These are phyloP conservation scores for Candida silvicultrix DNA, from an alignment of 805 yeast species.

Conservation along the genomic window DNA sequence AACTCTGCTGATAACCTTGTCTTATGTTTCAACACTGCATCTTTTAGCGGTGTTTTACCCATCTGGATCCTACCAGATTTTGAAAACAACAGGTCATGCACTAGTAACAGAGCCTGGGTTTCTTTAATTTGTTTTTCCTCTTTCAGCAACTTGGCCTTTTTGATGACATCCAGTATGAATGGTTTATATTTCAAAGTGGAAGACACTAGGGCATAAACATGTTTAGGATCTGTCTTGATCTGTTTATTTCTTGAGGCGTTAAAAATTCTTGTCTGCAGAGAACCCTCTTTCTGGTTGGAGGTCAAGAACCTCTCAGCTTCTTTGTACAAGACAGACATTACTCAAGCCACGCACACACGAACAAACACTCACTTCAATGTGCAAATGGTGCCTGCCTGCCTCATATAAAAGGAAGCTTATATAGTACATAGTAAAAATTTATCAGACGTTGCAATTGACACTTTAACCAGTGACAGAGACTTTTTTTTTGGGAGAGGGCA, in stretches of 20 bases:
- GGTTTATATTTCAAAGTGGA: constrained; percentile 71
- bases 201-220: constrained; percentile 75
- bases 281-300: constrained; percentile 39
- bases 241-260: constrained; percentile 39
- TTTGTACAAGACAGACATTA: constrained; percentile 28
- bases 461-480: background rate
- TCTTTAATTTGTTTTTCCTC: constrained; percentile 46
- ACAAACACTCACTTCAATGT: too few relatives aligned
- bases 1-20: constrained; percentile 80
- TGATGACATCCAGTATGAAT: constrained; percentile 55
- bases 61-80: constrained; percentile 78
- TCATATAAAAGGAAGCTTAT: too few relatives aligned
- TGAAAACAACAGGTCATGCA: constrained; percentile 76
- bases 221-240: constrained; percentile 69
- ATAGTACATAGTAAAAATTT: background rate
- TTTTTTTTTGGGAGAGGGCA: too few relatives aligned
- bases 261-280: constrained; percentile 47
- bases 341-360: too few relatives aligned
- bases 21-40: constrained; percentile 69
- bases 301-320: constrained; percentile 27
- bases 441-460: background rate
- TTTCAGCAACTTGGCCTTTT: constrained; percentile 58
- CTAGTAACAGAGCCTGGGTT: constrained; percentile 54
- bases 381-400: too few relatives aligned
- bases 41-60: constrained; percentile 84